Evolutionary conservation across 352 stramenopile genomes (phyloP), one percentile per base, ranked within the genome.

Genomic region (Globisporangium acanthophoron): DNA sequence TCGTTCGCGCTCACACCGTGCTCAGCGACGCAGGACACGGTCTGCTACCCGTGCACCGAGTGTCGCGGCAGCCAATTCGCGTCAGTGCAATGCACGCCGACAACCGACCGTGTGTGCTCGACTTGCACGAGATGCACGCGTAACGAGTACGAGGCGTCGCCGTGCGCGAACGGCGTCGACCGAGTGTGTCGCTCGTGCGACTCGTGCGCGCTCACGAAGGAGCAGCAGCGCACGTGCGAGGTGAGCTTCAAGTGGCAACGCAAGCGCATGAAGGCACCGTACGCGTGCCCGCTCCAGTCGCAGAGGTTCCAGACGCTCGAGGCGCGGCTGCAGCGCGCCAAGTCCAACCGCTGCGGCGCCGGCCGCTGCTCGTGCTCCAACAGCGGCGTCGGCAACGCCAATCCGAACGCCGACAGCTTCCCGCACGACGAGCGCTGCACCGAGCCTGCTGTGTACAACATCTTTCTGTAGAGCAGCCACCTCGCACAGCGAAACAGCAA

Each of bases 111-210:
- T 27, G 70, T 86, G 21, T 92, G 83, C 52, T 52, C 51, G 16
- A 46, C 67, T 5, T 92, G 83, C n/a, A 91, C 80, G 13, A 63
- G 64, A 29, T 92, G 83, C 62, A 83, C 80, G 18, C 52, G 70
- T 16, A 80, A 92, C 56, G 78, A 92, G 50, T 92, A 86, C 64
- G 80, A 90, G 55, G 69, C 72, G 0, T 82, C 72, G 9, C 60
- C 77, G 21, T 91, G 83, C 31, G 61, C 58, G 5, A 74, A 77
- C 24, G 78, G 80, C 12, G 57, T 64, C 16, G 54, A 92, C 35
- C 83, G 83, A 16, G 61, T 90, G n/a, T 91, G 83, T 39, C 79
- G 71, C 48, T 79, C 78, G 29, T 93, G 80, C 55, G 76, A 91
- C 64, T 91, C 80, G 51, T 93, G 83, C 44, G 62, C 71, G 4